Evolutionary conservation across 345 rosid genomes (phyloP), one percentile per base, ranked within the genome.

Genomic region (Xanthoceras sorbifolium): DNA sequence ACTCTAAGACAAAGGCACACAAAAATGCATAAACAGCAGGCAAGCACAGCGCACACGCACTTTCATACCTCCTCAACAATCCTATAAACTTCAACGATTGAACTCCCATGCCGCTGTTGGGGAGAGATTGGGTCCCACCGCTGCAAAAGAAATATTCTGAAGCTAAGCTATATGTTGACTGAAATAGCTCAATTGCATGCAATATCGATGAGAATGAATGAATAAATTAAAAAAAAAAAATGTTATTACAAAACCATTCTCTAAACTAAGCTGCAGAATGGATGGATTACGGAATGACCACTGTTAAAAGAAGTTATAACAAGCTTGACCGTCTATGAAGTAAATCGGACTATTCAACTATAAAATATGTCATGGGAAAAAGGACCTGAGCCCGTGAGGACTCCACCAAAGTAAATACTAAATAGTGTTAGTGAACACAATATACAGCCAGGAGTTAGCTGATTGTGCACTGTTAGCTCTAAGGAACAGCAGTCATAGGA

Each of bases 61-160:
- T 60, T 32, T 50, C 82, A 69, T 86, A 92, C 99, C 99, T 96
- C 99, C 86, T 96, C 99, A 31, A 92, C 93, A n/a, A 96, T 96
- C 85, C 98, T 87, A 72, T 90, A 93, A 68, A 93, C 97, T 89
- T 96, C 99, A 59, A 96, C 94, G 76, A 96, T 89, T 74, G 99
- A 96, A 88, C 87, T 90, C 67, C 94, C 99, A 88, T 93, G 94
- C 75, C 97, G 91, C 83, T 90, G 97, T 74, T 96, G 98, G 78
- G 98, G 90, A 66, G 99, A 96, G 74, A 96, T 90, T 67, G 97
- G 97, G 22, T 92, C 93, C 99, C 99, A 96, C 6, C 74, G 87
- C 99, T 96, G 87, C 72, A 87, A 67, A 69, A 79, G 74, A 44
- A 65, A 26, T 60, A 18, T 62, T n/a, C n/a, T 52, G 26, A 78